Conservation (phyloP, 768 basidiomycete genomes). For the Tylopilus vinaceipallidus region DNA sequence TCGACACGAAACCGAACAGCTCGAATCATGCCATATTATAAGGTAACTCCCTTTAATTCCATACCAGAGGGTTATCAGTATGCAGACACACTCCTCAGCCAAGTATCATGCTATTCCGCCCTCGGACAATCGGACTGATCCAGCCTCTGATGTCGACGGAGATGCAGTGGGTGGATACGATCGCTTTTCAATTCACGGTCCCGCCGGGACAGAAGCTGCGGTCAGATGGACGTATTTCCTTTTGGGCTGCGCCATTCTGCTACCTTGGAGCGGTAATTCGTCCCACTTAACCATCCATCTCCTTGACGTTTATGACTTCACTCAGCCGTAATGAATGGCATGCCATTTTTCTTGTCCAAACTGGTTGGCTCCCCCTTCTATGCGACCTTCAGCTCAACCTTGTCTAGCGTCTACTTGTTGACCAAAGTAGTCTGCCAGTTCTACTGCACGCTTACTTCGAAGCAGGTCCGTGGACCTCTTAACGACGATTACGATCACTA, state of each 20-base stretch:
- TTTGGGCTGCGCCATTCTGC: constrained; percentile 75
- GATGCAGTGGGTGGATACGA: constrained; percentile 8
- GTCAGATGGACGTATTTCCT: constrained; percentile 68
- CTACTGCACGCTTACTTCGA: constrained; percentile 68
- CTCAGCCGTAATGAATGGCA: constrained; percentile 81
- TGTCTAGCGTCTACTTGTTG: constrained; percentile 61
- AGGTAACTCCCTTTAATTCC: neutral
- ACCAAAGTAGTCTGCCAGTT: constrained; percentile 69
- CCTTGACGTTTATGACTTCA: constrained; percentile 1
- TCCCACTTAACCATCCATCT: neutral
- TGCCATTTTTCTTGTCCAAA: constrained; percentile 75
- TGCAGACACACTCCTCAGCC: constrained; percentile 8
- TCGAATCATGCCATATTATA: too few species aligned
- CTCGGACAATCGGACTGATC: constrained; percentile 9
- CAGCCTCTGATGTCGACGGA: neutral
- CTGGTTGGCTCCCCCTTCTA: constrained; percentile 59
- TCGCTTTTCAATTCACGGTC: constrained; percentile 24
- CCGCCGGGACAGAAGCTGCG: constrained; percentile 35
- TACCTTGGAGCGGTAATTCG: constrained; percentile 86
- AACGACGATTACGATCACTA: neutral
- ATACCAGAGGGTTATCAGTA: neutral
- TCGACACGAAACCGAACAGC: too few species aligned
- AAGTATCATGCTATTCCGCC: constrained; percentile 23
- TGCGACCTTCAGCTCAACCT: constrained; percentile 61
- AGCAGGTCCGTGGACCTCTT: constrained; percentile 47